Base-by-base conservation (phyloP, 2,329 filamentous ascomycete species). In the Hymenotorrendiella dingleyae region DNA sequence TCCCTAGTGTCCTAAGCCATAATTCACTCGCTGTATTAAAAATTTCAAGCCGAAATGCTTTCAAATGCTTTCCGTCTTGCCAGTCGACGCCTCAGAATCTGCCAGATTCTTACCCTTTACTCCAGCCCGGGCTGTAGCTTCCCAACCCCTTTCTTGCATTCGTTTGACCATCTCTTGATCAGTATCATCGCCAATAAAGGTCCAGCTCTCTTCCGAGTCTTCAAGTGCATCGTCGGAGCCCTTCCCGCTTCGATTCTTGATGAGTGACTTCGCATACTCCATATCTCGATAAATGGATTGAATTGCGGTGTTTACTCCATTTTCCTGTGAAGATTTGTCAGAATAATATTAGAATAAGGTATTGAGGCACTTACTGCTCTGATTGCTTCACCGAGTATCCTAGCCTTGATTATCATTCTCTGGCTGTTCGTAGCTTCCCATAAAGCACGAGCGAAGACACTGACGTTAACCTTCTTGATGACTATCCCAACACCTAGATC, bases 271-370 rank as follows among this genome's bases (percentile, higher is more conserved):
- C 27, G 93, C 90, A 57, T 96, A 96, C 61, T 97, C 93, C 43
- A 97, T 74, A 62, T 97, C 91, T 30, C 93, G 84, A 62, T 97
- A 98, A 43, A 98, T 86, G 47, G 81, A 86, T 63, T 95, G 86
- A 49, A 97, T 93, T 5, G 91, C 93, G 4, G 75, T 85, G 36
- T 84, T 80, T n/a, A 96, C 89, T 26, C 93, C 93, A 52, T 88
- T 81, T 63, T 98, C 91, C 84, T 94, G 49, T 4, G n/a, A 45
- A 45, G 22, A 21, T 10, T 57, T 54, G 60, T 68, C 55, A 63
- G 62, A 28, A 43, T 36, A 42, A 29, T 11, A 30, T 19, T 8
- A 20, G 10, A 19, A 27, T 8, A 14, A 26, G 14, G 7, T n/a
- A 21, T 45, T 26, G 17, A 9, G 26, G 12, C 22, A 69, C 78